Base-by-base conservation (phyloP, 2,329 filamentous ascomycete species). In the Eutypella sp. region DNA sequence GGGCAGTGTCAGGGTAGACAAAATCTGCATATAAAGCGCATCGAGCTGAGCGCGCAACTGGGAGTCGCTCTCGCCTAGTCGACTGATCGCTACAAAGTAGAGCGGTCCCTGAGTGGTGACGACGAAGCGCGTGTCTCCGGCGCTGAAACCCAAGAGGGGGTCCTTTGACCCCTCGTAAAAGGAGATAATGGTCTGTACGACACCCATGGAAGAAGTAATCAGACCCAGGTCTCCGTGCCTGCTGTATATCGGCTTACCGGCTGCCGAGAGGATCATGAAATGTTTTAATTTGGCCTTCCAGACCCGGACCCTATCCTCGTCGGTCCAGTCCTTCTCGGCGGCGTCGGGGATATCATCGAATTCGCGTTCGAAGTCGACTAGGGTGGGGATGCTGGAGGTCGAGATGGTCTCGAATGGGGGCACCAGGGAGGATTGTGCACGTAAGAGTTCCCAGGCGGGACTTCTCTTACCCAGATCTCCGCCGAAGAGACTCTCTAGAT, bases 231-330 rank as follows among this genome's bases (percentile, higher is more conserved):
- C 89, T 34, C 95, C 93, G 63, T 99, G 92, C 41, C 95, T 81
- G 60, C 90, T 97, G 75, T 92, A 99, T 41, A 99, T 95, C 10
- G 93, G 95, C 65, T 99, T 99, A 18, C 93, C 93, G 9, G 95
- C 92, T 13, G 90, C 92, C 2, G 93, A 97, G 2, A 99, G 73
- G 58, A 99, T 95, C 68, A 99, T 82, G 66, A 96, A 99, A 67
- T 99, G 93, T 67, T 99, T 99, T 51, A 91, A 76, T 70, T 97
- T 97, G 31, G 86, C 81, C 63, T 90, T 93, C 91, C 91, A 99
- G 52, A 83, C 75, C 15, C 73, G 70, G 34, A 96, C 73, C 22
- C 89, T 71, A 40, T 74, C 68, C 40, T 84, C 80, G 44, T 81
- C 77, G 40, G 64, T 67, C 48, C 68, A 63, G 27, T 66, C 62